Percentiles rank a stretch among this genome's conserved stretches.
Evolutionary conservation across 2,329 filamentous ascomycete genomes (phyloP).

Genomic region (Aspergillus awamori): DNA sequence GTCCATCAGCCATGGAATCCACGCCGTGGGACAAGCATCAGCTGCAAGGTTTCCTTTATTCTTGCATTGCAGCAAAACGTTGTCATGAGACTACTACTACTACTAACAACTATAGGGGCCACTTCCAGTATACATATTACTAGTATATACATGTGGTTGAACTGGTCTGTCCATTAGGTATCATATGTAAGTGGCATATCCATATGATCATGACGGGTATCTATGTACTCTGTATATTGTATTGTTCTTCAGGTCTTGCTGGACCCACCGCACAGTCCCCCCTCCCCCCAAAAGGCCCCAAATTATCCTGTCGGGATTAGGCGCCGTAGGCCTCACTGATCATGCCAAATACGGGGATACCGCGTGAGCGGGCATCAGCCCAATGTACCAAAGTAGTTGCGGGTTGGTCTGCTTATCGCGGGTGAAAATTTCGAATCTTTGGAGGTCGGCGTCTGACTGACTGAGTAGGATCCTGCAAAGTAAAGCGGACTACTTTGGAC

Average conservation of each 20-base stretch:
- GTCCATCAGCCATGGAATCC: background rate
- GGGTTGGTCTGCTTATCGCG: background rate
- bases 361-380: too few relatives aligned
- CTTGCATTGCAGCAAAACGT: constrained; percentile 2
- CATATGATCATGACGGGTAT: background rate
- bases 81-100: constrained; percentile 3
- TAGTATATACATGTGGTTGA: background rate
- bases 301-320: constrained; percentile 5
- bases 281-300: background rate
- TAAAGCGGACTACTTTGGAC: too few relatives aligned
- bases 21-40: background rate
- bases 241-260: background rate
- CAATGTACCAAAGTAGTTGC: too few relatives aligned
- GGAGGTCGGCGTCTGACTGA: background rate
- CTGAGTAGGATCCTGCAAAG: background rate
- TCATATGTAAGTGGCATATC: background rate
- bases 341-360: background rate
- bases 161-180: background rate
- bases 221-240: background rate
- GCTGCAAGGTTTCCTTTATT: background rate
- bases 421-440: background rate
- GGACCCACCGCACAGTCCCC: background rate
- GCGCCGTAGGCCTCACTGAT: background rate
- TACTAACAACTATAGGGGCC: background rate
- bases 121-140: background rate